phyloP scores from a whole-genome alignment of 2,329 filamentous ascomycete species.

The Sporothrix schenckii region DNA sequence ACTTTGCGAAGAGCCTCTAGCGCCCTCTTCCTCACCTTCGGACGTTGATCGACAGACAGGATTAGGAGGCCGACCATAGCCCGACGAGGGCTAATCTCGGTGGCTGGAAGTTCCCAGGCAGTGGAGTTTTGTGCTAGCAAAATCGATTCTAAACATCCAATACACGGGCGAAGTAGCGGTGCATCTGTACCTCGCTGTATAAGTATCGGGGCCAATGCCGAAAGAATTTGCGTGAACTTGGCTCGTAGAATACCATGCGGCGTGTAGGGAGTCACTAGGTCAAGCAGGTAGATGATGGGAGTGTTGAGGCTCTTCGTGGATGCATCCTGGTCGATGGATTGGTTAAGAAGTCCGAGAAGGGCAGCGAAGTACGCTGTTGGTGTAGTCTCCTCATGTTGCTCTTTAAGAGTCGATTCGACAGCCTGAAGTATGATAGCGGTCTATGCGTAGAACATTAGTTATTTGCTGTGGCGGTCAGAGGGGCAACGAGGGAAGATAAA shows the following conservation, averaged over 20 bases:
- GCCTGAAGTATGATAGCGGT: slow-evolving; percentile 85
- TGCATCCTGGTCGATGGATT: slow-evolving; percentile 69
- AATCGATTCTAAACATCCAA: slow-evolving; percentile 91
- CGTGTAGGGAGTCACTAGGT: slow-evolving; percentile 82
- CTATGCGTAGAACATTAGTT: slow-evolving; percentile 55
- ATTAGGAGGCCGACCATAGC: slow-evolving; percentile 85
- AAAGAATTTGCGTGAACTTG: slow-evolving; percentile 93
- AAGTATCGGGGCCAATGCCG: slow-evolving; percentile 80
- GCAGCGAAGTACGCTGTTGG: slow-evolving; percentile 94
- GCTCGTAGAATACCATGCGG: slow-evolving; percentile 85
- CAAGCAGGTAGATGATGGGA: slow-evolving; percentile 92
- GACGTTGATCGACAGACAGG: slow-evolving; percentile 81
- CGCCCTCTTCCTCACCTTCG: slow-evolving; percentile 91
- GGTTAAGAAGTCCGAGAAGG: slow-evolving; percentile 82
- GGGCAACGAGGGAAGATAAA: background rate
- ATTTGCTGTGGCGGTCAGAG: background rate
- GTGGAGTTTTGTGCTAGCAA: slow-evolving; percentile 83
- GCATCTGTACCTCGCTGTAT: slow-evolving; percentile 81
- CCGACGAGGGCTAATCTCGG: slow-evolving; percentile 80
- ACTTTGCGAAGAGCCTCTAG: slow-evolving; percentile 86
- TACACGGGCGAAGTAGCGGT: slow-evolving; percentile 80
- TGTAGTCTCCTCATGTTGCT: slow-evolving; percentile 80
- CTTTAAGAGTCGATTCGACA: slow-evolving; percentile 88
- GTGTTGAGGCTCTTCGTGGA: slow-evolving; percentile 81
- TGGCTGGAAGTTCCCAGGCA: slow-evolving; percentile 84